Conservation (phyloP, 2,329 filamentous ascomycete genomes). For the Aspergillus vadensis region DNA sequence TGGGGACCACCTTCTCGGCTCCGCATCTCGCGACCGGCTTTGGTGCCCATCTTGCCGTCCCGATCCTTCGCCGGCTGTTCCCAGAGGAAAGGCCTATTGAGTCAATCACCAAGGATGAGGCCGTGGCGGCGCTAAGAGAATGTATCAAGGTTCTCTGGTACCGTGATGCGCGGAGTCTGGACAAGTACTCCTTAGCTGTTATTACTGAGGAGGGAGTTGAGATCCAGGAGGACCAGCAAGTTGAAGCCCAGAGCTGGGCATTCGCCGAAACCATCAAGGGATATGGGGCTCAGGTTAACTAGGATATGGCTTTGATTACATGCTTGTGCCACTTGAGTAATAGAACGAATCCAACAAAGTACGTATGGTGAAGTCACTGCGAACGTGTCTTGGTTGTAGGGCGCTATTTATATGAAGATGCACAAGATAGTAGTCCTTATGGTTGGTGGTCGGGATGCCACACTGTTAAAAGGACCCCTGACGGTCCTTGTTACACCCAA, state of each 20-base stretch:
- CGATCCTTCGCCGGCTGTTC: conserved; percentile 80
- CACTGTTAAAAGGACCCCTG: background rate
- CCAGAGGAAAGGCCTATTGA: conserved; percentile 79
- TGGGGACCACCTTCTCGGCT: conserved; percentile 86
- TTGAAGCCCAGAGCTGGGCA: conserved; percentile 96
- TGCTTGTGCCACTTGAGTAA: conserved; percentile 11
- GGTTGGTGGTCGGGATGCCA: background rate
- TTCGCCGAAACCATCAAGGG: conserved; percentile 95
- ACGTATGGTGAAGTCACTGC: background rate
- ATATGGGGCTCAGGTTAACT: conserved; percentile 80
- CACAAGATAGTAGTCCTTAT: too few species aligned
- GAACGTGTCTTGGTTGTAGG: background rate
- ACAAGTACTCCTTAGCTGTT: conserved; percentile 87
- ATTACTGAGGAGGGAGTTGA: conserved; percentile 88
- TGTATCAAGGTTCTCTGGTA: conserved; percentile 99
- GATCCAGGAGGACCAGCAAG: conserved; percentile 77
- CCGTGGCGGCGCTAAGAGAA: conserved; percentile 79
- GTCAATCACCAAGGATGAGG: conserved; percentile 73
- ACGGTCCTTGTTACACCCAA: background rate
- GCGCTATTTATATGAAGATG: background rate
- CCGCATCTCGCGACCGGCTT: conserved; percentile 92
- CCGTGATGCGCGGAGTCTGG: conserved; percentile 88
- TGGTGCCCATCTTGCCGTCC: conserved; percentile 88
- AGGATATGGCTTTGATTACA: conserved; percentile 37
- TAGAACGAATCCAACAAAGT: conserved; percentile 32